Conservation (phyloP, 2,329 filamentous ascomycete species). For the Chaetoscypha palmicola region DNA sequence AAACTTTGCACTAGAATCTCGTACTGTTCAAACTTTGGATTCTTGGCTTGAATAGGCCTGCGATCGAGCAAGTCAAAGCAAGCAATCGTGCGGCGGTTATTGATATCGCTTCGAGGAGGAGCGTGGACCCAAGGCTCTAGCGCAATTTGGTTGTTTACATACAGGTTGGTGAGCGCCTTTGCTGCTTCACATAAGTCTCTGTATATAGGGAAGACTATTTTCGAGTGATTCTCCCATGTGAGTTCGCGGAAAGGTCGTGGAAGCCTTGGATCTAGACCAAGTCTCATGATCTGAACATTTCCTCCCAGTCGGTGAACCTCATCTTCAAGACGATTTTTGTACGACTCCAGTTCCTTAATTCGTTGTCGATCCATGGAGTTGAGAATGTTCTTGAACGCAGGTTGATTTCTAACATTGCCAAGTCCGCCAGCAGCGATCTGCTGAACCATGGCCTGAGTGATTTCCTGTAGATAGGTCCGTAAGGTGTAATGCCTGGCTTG, state of each 20-base stretch:
- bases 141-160: not conserved
- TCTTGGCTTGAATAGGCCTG: not conserved
- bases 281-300: constrained; percentile 5
- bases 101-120: constrained; percentile 1
- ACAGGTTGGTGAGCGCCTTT: not conserved
- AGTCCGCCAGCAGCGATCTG: constrained; percentile 4
- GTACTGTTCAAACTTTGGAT: not conserved
- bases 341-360: not conserved
- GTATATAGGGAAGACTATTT: constrained; percentile 1
- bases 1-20: constrained; percentile 7
- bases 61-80: not conserved
- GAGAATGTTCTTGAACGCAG: not conserved
- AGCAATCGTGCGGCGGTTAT: not conserved
- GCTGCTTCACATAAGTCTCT: not conserved
- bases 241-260: constrained; percentile 3
- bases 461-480: constrained; percentile 6
- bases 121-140: not conserved
- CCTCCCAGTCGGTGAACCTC: constrained; percentile 8
- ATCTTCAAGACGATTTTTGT: constrained; percentile 7
- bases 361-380: constrained; percentile 3
- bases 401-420: not conserved
- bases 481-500: constrained; percentile 8
- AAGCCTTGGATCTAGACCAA: constrained; percentile 1
- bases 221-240: not conserved
- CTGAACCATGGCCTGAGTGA: constrained; percentile 7